These are phyloP conservation scores for Suillus alpinus DNA, from an alignment of 768 basidiomycete genomes.

Conservation along the genomic window DNA sequence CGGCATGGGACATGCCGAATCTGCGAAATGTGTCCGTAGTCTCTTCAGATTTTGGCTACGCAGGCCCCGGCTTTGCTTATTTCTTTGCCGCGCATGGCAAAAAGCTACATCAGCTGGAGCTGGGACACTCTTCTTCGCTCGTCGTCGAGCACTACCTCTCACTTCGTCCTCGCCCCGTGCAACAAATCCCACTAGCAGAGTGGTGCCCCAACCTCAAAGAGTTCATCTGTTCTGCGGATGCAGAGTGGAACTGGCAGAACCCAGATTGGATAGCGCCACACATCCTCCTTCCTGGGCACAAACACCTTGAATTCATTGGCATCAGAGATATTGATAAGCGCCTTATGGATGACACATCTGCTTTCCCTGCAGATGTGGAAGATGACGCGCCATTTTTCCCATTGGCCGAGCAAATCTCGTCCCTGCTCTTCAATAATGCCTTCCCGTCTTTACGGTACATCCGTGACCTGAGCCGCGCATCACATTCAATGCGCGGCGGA, in stretches of 20 bases:
- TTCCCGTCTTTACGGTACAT: conserved; percentile 62
- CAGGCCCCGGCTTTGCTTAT: conserved; percentile 57
- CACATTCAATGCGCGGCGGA: conserved; percentile 49
- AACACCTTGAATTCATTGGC: conserved; percentile 61
- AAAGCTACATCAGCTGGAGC: conserved; percentile 62
- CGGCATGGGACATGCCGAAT: conserved; percentile 63
- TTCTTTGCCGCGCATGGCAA: conserved; percentile 69
- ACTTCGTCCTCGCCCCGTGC: conserved; percentile 34
- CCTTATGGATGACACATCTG: conserved; percentile 43
- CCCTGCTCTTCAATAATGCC: conserved; percentile 52
- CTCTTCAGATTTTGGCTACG: conserved; percentile 68
- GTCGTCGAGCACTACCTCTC: conserved; percentile 69
- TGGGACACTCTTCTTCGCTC: conserved; percentile 67
- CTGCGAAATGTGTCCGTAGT: conserved; percentile 66
- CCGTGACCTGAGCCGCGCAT: conserved; percentile 61
- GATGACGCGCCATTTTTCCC: conserved; percentile 59
- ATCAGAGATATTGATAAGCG: conserved; percentile 70
- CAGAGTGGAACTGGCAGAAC: conserved; percentile 77
- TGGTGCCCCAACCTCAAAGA: conserved; percentile 70
- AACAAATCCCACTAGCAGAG: conserved; percentile 50
- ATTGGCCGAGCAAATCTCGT: conserved; percentile 62
- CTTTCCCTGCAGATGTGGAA: conserved; percentile 30
- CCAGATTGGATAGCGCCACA: conserved; percentile 84
- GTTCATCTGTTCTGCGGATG: conserved; percentile 74
- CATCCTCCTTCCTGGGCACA: conserved; percentile 63